Evolutionary conservation across 257 asterid genomes (phyloP).

Genomic region (Rubia yunnanensis): DNA sequence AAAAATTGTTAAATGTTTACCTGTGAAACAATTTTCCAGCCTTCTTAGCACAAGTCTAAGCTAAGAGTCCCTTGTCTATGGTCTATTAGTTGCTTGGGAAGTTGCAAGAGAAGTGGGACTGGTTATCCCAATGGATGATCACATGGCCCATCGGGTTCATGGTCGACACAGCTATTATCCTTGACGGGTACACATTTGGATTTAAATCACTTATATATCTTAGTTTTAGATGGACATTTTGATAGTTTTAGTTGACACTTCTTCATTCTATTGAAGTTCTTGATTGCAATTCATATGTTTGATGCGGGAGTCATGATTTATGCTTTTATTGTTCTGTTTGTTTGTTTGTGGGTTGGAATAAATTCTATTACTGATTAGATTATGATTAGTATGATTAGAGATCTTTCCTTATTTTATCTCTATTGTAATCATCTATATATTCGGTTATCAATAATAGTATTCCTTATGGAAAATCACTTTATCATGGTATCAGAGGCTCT

Average conservation of each 20-base stretch:
- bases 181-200: constrained; percentile 45
- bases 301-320: not conserved
- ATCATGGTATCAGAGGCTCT: too few relatives aligned
- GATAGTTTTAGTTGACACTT: not conserved
- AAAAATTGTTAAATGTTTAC: too few relatives aligned
- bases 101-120: constrained; percentile 65
- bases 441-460: too few relatives aligned
- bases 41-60: too few relatives aligned
- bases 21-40: too few relatives aligned
- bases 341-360: too few relatives aligned
- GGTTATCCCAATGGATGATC: constrained; percentile 86
- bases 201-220: not conserved
- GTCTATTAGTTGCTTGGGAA: constrained; percentile 50
- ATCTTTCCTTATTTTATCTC: too few relatives aligned
- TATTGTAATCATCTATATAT: too few relatives aligned
- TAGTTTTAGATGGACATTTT: not conserved
- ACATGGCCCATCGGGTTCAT: constrained; percentile 95
- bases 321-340: not conserved
- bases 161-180: constrained; percentile 70
- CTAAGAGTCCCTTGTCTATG: not conserved
- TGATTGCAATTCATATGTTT: not conserved
- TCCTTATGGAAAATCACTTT: too few relatives aligned
- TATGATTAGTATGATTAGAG: too few relatives aligned
- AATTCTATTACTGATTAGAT: too few relatives aligned
- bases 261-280: not conserved